These are phyloP conservation scores for Morella rubra DNA, from an alignment of 306 rosid species.

Conservation along the genomic window DNA sequence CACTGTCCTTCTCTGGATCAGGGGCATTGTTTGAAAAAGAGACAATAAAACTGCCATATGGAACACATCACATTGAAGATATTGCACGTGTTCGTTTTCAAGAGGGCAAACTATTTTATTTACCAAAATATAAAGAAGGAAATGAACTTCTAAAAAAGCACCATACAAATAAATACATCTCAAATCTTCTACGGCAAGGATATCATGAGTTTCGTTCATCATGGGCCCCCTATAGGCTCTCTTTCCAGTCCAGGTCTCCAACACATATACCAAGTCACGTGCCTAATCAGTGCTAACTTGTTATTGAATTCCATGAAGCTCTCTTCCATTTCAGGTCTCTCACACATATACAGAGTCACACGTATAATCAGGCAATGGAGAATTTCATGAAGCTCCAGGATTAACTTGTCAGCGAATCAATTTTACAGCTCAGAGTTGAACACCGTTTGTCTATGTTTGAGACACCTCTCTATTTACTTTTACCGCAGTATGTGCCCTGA, in stretches of 20 bases:
- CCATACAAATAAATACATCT: background rate
- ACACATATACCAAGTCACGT: background rate
- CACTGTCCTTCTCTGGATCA: conserved; percentile 86
- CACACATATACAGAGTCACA: background rate
- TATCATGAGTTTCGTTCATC: background rate
- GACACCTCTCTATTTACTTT: no score
- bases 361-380: background rate
- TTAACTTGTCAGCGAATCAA: no score
- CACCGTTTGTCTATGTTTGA: background rate
- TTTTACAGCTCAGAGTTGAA: background rate
- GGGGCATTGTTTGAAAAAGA: conserved; percentile 83
- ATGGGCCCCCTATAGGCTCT: background rate
- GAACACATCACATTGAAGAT: background rate
- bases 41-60: conserved; percentile 74
- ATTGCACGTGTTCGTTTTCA: background rate
- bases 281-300: background rate
- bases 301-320: background rate
- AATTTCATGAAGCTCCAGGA: background rate
- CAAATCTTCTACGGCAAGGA: background rate
- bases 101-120: background rate
- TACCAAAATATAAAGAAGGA: background rate
- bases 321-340: background rate
- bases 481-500: no score
- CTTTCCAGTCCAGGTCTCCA: background rate
- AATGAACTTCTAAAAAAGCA: background rate